Evolutionary conservation across 2,329 filamentous ascomycete genomes (phyloP), one percentile per base, ranked within the genome.

Genomic region (Trichoderma brevicompactum): DNA sequence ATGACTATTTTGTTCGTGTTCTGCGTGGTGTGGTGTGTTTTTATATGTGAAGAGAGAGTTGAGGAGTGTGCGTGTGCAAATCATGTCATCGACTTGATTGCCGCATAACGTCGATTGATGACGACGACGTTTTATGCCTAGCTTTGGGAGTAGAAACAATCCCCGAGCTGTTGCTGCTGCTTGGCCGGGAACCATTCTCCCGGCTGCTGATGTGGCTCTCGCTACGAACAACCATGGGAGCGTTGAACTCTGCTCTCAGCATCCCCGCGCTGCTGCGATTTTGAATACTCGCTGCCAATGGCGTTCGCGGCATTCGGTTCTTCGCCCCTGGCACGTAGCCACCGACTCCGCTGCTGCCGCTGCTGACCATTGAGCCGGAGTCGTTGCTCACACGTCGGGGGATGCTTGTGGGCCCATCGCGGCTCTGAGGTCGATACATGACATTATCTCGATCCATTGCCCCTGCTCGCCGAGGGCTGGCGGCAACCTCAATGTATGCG

Each of bases 401-500:
- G 15, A 81, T 77, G 49, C 74, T 76, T n/a, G 78, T 79, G 10
- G 76, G 74, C 0, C 79, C 76, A 55, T 81, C 79, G 38, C 77
- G 73, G 69, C 79, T 81, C 8, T 77, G 74, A 1, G 80, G 81
- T 17, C 79, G 75, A 66, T 81, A 81, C 3, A 80, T 58, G 38
- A 74, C 70, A 28, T 73, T 71, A 13, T 82, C 80, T 10, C 80
- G 79, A 58, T 82, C 80, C 46, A 80, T 73, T 10, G 76, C 72
- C 3, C 78, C 72, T 4, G 76, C 72, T 53, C 79, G 75, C 7
- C 79, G 74, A 7, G 82, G 81, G 58, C 79, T 83, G 44, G 83
- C 78, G 2, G 84, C 83, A 7, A 87, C 80, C 68, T 87, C 85
- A 64, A 86, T 82, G 64, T 79, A 83, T 0, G 83, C 78, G 7